A percentile compares a stretch with the other conserved stretches of the same genome.
Conservation (phyloP, 495 filamentous ascomycete species). For the Clohesyomyces aquaticus region DNA sequence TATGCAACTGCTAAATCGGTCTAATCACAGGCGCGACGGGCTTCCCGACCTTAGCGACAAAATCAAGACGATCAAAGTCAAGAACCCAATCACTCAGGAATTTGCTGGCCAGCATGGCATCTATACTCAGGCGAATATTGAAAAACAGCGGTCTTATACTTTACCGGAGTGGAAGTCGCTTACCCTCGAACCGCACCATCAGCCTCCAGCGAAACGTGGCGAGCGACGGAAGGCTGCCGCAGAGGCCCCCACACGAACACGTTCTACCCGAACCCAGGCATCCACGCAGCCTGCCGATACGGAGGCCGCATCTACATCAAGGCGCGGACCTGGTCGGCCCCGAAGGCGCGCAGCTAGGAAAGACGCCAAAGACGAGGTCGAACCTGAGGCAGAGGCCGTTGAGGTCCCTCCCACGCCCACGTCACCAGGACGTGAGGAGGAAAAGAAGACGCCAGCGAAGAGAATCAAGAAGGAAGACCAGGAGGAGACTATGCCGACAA, state of each 20-base stretch:
- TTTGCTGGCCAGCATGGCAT: constrained; percentile 92
- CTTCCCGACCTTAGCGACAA: constrained; percentile 78
- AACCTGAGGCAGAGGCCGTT: constrained; percentile 22
- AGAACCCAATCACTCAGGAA: constrained; percentile 96
- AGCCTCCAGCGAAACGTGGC: constrained; percentile 91
- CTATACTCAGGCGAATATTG: constrained; percentile 93
- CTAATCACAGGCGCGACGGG: constrained; percentile 62
- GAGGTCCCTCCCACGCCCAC: constrained; percentile 37
- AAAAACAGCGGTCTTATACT: constrained; percentile 94
- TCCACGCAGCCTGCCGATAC: constrained; percentile 3
- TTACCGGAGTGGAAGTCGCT: constrained; percentile 92
- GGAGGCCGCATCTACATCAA: constrained; percentile 20
- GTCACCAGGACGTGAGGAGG: constrained; percentile 30
- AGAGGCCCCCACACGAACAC: constrained; percentile 58
- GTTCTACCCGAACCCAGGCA: constrained; percentile 33
- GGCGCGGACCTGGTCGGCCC: constrained; percentile 37
- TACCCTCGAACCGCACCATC: constrained; percentile 90
- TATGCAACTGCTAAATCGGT: constrained; percentile 8
- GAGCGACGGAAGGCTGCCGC: constrained; percentile 71
- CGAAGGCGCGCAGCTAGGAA: constrained; percentile 15
- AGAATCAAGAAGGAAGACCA: constrained; percentile 45
- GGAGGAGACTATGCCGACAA: constrained; percentile 37
- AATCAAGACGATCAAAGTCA: constrained; percentile 88
- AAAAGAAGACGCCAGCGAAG: constrained; percentile 52
- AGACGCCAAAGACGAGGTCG: constrained; percentile 26